Evolutionary conservation across 495 filamentous ascomycete species (phyloP).

Genomic region (Hypoxylon fuscum): DNA sequence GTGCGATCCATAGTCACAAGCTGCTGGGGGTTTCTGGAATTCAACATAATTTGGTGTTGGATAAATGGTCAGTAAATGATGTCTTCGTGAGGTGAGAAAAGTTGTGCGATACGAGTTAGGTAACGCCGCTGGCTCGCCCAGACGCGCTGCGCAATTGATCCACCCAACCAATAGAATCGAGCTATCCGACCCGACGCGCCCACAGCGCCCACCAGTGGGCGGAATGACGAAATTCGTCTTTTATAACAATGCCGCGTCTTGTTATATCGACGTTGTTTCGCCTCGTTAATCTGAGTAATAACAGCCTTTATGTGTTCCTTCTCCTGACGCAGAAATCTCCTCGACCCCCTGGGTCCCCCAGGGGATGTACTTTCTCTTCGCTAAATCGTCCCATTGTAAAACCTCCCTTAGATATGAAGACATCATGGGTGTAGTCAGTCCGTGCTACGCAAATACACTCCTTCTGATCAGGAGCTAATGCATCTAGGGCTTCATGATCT

Average conservation of each 20-base stretch:
- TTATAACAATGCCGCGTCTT: constrained; percentile 54
- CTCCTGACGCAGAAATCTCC: constrained; percentile 51
- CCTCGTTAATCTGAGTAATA: constrained; percentile 57
- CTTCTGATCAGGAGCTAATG: not conserved
- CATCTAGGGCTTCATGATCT: not conserved
- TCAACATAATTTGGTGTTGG: too few species aligned
- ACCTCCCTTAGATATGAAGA: constrained; percentile 6
- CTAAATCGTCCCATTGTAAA: constrained; percentile 10
- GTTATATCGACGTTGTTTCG: constrained; percentile 59
- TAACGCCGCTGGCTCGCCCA: too few species aligned
- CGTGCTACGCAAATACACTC: not conserved
- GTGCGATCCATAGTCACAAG: too few species aligned
- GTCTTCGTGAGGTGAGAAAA: too few species aligned
- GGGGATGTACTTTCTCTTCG: constrained; percentile 47
- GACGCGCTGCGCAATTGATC: too few species aligned
- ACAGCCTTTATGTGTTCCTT: constrained; percentile 57
- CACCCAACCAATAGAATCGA: constrained; percentile 42
- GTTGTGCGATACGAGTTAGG: too few species aligned
- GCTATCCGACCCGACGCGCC: too few species aligned
- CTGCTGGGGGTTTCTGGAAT: too few species aligned
- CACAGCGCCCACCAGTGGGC: too few species aligned
- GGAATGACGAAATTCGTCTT: constrained; percentile 53
- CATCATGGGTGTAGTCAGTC: constrained; percentile 4
- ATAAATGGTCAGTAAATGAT: too few species aligned
- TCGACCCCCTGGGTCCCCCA: constrained; percentile 57